A percentile compares a stretch with the other conserved stretches of the same genome.
Conservation (phyloP, 345 rosid species). For the Eucalyptus melliodora region DNA sequence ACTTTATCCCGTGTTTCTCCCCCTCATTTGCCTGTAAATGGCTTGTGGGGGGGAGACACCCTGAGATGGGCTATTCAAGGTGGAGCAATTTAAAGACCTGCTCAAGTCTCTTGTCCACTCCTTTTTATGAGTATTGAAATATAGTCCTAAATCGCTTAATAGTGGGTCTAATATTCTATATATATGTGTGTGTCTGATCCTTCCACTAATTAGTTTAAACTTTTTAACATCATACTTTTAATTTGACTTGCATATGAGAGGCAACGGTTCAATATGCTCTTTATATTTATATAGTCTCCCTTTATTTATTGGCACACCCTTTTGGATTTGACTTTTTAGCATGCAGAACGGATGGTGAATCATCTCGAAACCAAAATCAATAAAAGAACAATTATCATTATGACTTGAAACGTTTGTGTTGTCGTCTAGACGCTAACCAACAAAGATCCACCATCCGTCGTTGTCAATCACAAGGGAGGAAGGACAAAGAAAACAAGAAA, state of each 20-base stretch:
- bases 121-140: background rate
- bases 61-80: too few species aligned
- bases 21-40: too few species aligned
- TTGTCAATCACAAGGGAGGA: background rate
- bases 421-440: background rate
- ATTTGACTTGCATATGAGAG: background rate
- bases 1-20: too few species aligned
- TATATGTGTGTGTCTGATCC: background rate
- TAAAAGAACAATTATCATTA: background rate
- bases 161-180: too few species aligned
- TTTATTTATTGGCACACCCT: too few species aligned
- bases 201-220: background rate
- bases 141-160: background rate
- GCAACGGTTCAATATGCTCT: background rate
- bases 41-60: too few species aligned
- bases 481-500: background rate
- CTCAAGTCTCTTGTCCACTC: background rate
- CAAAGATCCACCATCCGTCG: background rate
- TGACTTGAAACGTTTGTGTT: background rate
- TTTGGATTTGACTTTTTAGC: background rate
- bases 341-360: too few species aligned
- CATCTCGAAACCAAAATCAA: background rate
- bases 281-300: background rate
- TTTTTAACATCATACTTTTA: background rate
- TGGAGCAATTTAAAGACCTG: too few species aligned